Base-by-base conservation (phyloP, 352 stramenopile genomes). In the Plasmopara halstedii region DNA sequence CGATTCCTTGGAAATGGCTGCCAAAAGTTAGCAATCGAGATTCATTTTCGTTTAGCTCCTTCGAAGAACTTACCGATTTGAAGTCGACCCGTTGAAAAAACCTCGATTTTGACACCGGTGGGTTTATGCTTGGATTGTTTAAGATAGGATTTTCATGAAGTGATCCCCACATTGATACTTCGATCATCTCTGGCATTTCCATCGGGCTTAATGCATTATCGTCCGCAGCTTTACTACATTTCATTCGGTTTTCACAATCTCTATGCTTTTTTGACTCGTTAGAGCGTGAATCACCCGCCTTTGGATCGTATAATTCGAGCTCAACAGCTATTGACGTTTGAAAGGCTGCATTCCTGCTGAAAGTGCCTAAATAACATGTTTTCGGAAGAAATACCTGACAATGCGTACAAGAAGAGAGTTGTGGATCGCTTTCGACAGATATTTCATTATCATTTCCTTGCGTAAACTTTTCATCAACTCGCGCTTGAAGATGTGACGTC, bases 1-100 rank as follows among this genome's bases (percentile, higher is more conserved):
- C 73, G 73, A 50, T 76, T 85, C 14, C 67, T 70, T 2, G 71
- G 70, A 21, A 84, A 66, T 38, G 65, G 64, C 70, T 84, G 37
- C 33, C 1, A 7, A 36, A 35, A 17, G 11, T 9, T 27, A 20
- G 15, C 6, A 42, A 23, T 4, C 27, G 3, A 42, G 35, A 18
- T 29, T 13, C 7, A 10, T 1, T 29, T 18, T 18, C 18, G 11
- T 18, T 11, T 14, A 10, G 18, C 10, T 17, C 7, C 5, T 21
- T 43, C 3, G 5, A 37, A 5, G 6, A 15, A 35, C 59, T 20
- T 59, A 85, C 73, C 50, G 63, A 66, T 45, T 62, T 36, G 21
- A 78, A 54, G 0, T 58, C 43, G 6, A 81, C 35, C 17, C 50
- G 46, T 21, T 18, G 38, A 29, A 67, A 70, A 8, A 9, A 41